These are phyloP conservation scores for Dendrobium chrysotoxum DNA, from an alignment of 106 monocot species.

Conservation along the genomic window DNA sequence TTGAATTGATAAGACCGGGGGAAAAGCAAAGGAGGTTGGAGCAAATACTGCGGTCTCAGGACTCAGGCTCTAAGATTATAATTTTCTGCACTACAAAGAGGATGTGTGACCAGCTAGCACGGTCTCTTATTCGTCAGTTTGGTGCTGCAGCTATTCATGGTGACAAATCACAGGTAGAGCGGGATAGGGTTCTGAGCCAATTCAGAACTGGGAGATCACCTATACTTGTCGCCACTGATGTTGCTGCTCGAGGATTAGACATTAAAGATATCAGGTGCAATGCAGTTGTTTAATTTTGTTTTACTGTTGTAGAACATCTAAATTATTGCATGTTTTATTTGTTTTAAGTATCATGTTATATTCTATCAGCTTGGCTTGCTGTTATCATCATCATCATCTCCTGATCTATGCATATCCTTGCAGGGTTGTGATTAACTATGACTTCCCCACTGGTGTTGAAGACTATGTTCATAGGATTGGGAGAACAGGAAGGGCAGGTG, in stretches of 20 bases:
- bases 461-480: slow-evolving; percentile 96
- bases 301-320: background rate
- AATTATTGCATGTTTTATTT: too few species aligned
- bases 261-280: slow-evolving; percentile 88
- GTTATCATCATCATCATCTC: too few species aligned
- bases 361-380: too few species aligned
- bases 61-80: slow-evolving; percentile 72
- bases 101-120: slow-evolving; percentile 87
- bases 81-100: slow-evolving; percentile 91
- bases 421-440: slow-evolving; percentile 92
- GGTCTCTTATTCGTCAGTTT: slow-evolving; percentile 60
- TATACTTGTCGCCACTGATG: slow-evolving; percentile 74
- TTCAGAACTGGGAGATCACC: slow-evolving; percentile 76
- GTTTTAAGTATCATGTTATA: too few species aligned
- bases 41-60: slow-evolving; percentile 83
- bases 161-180: slow-evolving; percentile 74
- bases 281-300: background rate
- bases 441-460: slow-evolving; percentile 92
- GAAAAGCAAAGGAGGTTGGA: slow-evolving; percentile 85
- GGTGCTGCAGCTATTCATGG: slow-evolving; percentile 76
- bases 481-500: slow-evolving; percentile 92
- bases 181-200: slow-evolving; percentile 69
- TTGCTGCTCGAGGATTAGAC: slow-evolving; percentile 80
- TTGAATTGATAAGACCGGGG: slow-evolving; percentile 58
- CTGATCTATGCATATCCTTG: background rate